Base-by-base conservation (phyloP, 768 basidiomycete genomes). In the Naematelia encephala region DNA sequence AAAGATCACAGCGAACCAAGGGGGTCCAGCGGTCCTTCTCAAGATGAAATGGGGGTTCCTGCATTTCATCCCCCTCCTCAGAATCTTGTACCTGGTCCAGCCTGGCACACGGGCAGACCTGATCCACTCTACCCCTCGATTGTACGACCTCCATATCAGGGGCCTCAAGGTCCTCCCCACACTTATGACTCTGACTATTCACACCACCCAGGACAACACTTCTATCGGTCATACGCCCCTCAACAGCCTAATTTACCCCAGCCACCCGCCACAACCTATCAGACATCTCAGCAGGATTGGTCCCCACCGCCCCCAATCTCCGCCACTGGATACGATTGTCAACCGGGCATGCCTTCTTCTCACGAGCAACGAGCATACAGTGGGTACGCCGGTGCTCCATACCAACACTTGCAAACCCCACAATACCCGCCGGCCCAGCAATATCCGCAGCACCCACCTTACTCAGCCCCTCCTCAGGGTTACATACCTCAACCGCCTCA, bases 351-450 rank as follows among this genome's bases (percentile, higher is more conserved):
- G n/a, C n/a, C n/a, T n/a, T n/a, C n/a, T n/a, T n/a, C n/a, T n/a
- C n/a, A n/a, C n/a, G n/a, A n/a, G n/a, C n/a, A n/a, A n/a, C n/a
- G n/a, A n/a, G n/a, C n/a, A n/a, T n/a, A n/a, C n/a, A n/a, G n/a
- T n/a, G n/a, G n/a, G n/a, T n/a, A n/a, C n/a, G n/a, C n/a, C n/a
- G n/a, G n/a, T n/a, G n/a, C n/a, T n/a, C n/a, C n/a, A n/a, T n/a
- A n/a, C n/a, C n/a, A n/a, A n/a, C n/a, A n/a, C n/a, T n/a, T n/a
- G n/a, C n/a, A n/a, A n/a, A n/a, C n/a, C n/a, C n/a, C 34, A 39
- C 34, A 13, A 26, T 54, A 51, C 43, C 54, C 50, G n/a, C 12
- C 30, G n/a, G n/a, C n/a, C n/a, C n/a, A n/a, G 45, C 26, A 26
- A 14, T 23, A 56, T 27, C 42, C 27, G 28, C 54, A 26, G 1